Evolutionary conservation across 768 basidiomycete genomes (phyloP), one percentile per base, ranked within the genome.

Genomic region (Phaeotremella fagi): DNA sequence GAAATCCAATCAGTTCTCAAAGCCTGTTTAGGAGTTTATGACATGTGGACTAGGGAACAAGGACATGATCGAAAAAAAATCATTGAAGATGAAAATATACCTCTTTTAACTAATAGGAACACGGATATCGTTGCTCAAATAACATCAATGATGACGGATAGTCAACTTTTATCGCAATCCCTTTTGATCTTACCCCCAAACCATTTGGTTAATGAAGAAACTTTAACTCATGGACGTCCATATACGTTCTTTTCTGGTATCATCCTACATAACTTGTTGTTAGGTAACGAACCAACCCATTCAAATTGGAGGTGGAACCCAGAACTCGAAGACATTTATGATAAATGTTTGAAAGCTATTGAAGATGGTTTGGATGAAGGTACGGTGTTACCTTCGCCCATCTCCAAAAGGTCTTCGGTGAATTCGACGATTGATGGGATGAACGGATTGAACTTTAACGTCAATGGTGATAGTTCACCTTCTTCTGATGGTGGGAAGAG

Each of bases 31-130:
- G 63, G 59, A 12, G 53, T 38, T 2, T 59, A 38, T 26, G 43
- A 52, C 11, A 22, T 48, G 24, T 65, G 64, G 55, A 25, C 43
- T 4, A 48, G 52, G 28, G 55, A 68, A 9, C 7, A 18, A 3
- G 23, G 46, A 37, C 20, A 24, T 38, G 24, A 24, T 36, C 16
- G 16, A 36, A n/a, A 22, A 20, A 6, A 25, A 31, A 11, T 11
- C 14, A 35, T 3, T 41, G 11, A 22, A 3, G 35, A 31, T 18
- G 24, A 43, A 38, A 43, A 45, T 55, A 48, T 45, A 16, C 66
- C 66, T 1, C 12, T 69, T 3, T 51, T 74, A 16, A 58, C 60
- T n/a, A 66, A 37, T 41, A 50, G 70, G n/a, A 64, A 67, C 48
- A 48, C 54, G 25, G 38, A 58, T 9, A 54, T 74, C 12, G 57